Conservation (phyloP, 1,139 yeast genomes). For the Diutina mesorugosa region DNA sequence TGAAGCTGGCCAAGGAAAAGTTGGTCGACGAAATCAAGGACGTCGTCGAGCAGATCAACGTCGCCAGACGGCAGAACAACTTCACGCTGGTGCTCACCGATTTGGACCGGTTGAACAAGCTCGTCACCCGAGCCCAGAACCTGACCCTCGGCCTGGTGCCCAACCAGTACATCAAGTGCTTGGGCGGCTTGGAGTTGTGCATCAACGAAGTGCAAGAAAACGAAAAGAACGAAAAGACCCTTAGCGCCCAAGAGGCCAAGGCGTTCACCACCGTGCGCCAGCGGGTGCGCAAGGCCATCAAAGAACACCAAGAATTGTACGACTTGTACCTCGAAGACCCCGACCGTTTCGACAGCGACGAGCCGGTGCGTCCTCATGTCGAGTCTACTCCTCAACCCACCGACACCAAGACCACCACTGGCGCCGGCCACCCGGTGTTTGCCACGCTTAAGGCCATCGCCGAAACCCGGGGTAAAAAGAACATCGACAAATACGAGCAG, state of each 20-base stretch:
- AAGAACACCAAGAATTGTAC: constrained; percentile 50
- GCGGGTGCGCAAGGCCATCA: constrained; percentile 70
- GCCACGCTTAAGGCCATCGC: constrained; percentile 60
- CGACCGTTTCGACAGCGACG: constrained; percentile 53
- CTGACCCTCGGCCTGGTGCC: constrained; percentile 62
- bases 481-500: constrained; percentile 76
- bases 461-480: constrained; percentile 93
- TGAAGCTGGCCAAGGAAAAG: constrained; percentile 89
- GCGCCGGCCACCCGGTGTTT: constrained; percentile 35
- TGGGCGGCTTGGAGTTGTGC: constrained; percentile 64
- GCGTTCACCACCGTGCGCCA: constrained; percentile 84
- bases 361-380: constrained; percentile 14
- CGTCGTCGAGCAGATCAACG: constrained; percentile 56
- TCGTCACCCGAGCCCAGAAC: constrained; percentile 57
- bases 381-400: constrained; percentile 7
- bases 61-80: constrained; percentile 57
- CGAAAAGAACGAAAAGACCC: constrained; percentile 51
- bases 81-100: constrained; percentile 72
- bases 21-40: constrained; percentile 75
- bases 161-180: constrained; percentile 50
- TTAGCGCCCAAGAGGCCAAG: constrained; percentile 75
- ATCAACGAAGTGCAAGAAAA: constrained; percentile 38
- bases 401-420: constrained; percentile 4
- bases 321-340: constrained; percentile 59
- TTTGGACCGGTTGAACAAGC: constrained; percentile 65